Base-by-base conservation (phyloP, 129 eudicot genomes). In the Helichrysum umbraculigerum region DNA sequence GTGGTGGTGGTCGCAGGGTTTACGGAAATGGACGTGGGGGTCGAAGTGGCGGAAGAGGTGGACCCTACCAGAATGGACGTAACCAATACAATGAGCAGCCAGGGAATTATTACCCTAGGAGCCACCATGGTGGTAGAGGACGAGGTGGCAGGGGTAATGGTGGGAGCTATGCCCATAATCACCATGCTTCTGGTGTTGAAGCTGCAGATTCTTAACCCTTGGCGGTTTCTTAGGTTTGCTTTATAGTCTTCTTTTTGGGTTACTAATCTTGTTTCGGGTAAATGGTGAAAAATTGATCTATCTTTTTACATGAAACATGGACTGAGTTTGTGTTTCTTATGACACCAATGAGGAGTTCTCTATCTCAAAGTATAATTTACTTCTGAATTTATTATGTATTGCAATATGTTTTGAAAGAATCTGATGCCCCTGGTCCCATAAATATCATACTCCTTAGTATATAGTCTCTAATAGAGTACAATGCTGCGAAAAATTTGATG, bases 51-150 rank as follows among this genome's bases (percentile, higher is more conserved):
- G 73, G 81, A 34, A 78, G 96, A n/a, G 87, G 91, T 51, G 85
- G 88, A 29, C 76, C 82, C 6, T 93, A 88, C 75, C 95, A 87
- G 85, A 93, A 93, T 67, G 98, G 97, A 2, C 89, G 94, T 52
- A 81, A 75, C 86, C 96, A 88, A 71, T 85, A 75, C 73, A 82
- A 81, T 57, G 98, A 90, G 9, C 97, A 91, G 80, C 77, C 76
- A 11, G 88, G 94, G 28, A 83, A 80, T 64, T 90, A 88, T 85
- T 82, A 83, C 75, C 91, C 84, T 2, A 87, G 93, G 67, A 90
- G 67, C 84, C 54, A 85, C 52, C 77, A 87, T 79, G 79, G 82
- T 68, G 78, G 84, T 50, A 51, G 93, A 78, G 89, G 92, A 62
- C 74, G 98, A 66, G 83, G 96, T 0, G 81, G 91, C 33, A 77